Evolutionary conservation across 108 stramenopile genomes (phyloP).

Genomic region (Skeletonema grethae): DNA sequence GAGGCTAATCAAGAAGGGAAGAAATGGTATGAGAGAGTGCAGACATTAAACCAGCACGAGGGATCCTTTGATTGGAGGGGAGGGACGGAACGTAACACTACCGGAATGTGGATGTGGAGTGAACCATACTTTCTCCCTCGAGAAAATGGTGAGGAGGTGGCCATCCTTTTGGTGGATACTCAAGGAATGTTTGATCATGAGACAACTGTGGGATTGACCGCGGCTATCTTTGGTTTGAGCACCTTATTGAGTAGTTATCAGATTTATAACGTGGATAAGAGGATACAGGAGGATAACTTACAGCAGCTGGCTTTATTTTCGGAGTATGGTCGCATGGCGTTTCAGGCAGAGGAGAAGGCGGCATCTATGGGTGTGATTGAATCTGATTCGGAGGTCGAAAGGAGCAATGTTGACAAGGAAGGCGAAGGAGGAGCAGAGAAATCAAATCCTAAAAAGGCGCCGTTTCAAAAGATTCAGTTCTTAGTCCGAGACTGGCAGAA

Average conservation of each 20-base stretch:
- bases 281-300: constrained; percentile 98
- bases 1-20: constrained; percentile 28
- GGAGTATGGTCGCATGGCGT: constrained; percentile 96
- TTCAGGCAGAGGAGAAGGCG: constrained; percentile 60
- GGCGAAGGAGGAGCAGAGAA: background rate
- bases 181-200: constrained; percentile 99
- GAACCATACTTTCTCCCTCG: constrained; percentile 85
- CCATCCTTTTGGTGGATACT: constrained; percentile 96
- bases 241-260: constrained; percentile 92
- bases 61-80: constrained; percentile 94
- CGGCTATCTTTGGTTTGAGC: constrained; percentile 94
- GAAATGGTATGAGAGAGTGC: constrained; percentile 70
- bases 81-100: constrained; percentile 93
- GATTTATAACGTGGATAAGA: constrained; percentile 98
- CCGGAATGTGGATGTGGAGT: constrained; percentile 99
- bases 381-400: constrained; percentile 13
- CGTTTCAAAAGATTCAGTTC: constrained; percentile 97
- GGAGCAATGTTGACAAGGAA: background rate
- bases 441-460: constrained; percentile 44
- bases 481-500: constrained; percentile 99
- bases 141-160: constrained; percentile 71
- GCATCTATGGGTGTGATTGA: constrained; percentile 43
- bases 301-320: constrained; percentile 98
- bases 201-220: constrained; percentile 95
- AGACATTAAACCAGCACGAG: constrained; percentile 60